Base-by-base conservation (phyloP, 2,329 filamentous ascomycete genomes). In the Aspergillus alliaceus region DNA sequence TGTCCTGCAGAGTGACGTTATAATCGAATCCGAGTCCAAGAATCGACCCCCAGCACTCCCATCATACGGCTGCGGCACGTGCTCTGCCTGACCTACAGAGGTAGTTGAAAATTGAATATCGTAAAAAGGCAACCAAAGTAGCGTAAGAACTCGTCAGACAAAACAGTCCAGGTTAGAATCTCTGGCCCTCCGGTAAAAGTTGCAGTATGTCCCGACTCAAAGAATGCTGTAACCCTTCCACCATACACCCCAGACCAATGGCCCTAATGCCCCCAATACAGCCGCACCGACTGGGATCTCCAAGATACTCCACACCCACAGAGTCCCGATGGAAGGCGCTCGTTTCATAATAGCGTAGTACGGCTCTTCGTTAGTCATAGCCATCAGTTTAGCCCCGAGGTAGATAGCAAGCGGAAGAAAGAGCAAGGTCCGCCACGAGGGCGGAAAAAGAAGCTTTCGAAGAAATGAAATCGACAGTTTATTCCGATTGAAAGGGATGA, bases 271-370 rank as follows among this genome's bases (percentile, higher is more conserved):
- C 44, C 82, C 85, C n/a, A 77, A 67, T 24, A 88, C 77, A 0
- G 90, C 90, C 67, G 84, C 86, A 0, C 80, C 68, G 39, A 96
- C 78, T 54, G 91, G 83, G 76, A 97, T 83, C 77, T 99, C 95
- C 47, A 98, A 82, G 22, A 98, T 88, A 31, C 89, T 86, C 92
- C 93, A 98, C 4, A 98, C 84, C 93, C 93, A 98, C 18, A 98
- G 74, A 39, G 90, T 93, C 0, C 91, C 95, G 14, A 97, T 73
- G 5, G 92, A 87, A n/a, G 95, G 95, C 0, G 92, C 90, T 61
- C 86, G 87, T 78, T 96, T 96, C 91, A 98, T 93, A 20, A 96
- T 87, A 6, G 90, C 89, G 65, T 96, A 86, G 68, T 97, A 98
- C 4, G 88, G 86, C 63, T 87, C 85, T 29, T 80, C 82, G 68